These are phyloP conservation scores for Plasmodium coatneyi DNA, from an alignment of 169 alveolate species.

Conservation along the genomic window DNA sequence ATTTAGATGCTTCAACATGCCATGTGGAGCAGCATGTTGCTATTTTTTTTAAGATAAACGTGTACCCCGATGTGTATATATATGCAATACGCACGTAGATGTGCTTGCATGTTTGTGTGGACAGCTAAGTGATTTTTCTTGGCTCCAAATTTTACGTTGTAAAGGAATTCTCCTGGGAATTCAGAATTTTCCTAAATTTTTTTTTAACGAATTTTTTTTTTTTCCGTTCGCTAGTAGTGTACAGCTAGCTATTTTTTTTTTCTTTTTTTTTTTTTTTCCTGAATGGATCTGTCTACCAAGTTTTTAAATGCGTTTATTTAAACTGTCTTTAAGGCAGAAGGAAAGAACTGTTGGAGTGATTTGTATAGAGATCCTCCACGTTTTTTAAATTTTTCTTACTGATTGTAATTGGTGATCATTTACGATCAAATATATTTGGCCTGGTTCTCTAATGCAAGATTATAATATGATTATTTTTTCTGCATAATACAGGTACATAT, in stretches of 20 bases:
- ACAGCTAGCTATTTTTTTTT: neutral
- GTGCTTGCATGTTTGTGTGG: neutral
- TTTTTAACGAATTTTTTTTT: constrained; percentile 11
- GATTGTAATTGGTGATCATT: neutral
- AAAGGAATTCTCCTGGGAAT: neutral
- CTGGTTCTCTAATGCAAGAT: neutral
- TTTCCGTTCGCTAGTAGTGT: neutral
- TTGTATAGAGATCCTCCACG: neutral
- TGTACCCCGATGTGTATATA: neutral
- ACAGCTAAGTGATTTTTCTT: constrained; percentile 5
- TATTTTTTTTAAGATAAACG: neutral
- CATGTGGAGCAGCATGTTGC: neutral
- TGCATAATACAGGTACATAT: neutral
- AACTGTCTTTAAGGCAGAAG: neutral
- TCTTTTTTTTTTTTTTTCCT: neutral
- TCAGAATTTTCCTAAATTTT: constrained; percentile 1
- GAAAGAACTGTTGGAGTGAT: neutral
- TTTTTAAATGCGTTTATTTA: constrained; percentile 6
- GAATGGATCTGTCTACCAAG: neutral
- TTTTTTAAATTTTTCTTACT: neutral
- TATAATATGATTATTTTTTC: neutral
- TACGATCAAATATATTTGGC: neutral
- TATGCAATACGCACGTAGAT: neutral
- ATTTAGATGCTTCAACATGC: neutral
- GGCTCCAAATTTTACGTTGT: neutral